Evolutionary conservation across 2,329 filamentous ascomycete species (phyloP), one percentile per base, ranked within the genome.

Genomic region (Aureobasidium sp.): DNA sequence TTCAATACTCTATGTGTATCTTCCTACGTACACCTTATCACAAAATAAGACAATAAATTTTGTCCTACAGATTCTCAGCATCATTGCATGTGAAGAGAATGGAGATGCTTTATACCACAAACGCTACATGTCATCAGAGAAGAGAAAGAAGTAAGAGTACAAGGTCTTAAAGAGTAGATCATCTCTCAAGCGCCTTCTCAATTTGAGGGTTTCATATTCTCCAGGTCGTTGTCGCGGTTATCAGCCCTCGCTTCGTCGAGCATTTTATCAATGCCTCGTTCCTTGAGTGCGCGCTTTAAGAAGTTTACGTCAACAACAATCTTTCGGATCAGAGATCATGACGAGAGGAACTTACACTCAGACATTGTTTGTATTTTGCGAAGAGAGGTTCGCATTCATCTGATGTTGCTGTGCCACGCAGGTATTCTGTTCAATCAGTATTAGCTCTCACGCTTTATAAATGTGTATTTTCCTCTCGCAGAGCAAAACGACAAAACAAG

Each of bases 261-360:
- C 81, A 97, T 89, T 69, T 88, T 90, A 75, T 97, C 92, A 72
- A 99, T 96, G 63, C 94, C 94, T 69, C 89, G 85, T 62, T 91
- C 86, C 75, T 94, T 95, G 55, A 99, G 80, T 3, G 88, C 92
- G 77, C 85, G 87, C 92, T 97, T 67, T 20, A 6, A 34, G 7
- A 27, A 24, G 5, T 37, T 55, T 44, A 17, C 29, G 66, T 67
- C 24, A 47, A 48, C 17, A 37, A 15, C 20, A 13, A 32, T 34
- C 15, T 24, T 13, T 3, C 26, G 26, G 24, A 10, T 17, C 24
- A 12, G 24, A 20, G 36, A 10, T 34, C 26, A 27, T 36, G 15
- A 7, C 13, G 34, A 26, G 41, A 15, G 48, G 52, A 52, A 72
- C 85, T 71, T 75, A 97, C 94, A 66, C 85, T 87, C 46, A 99